phyloP scores from a whole-genome alignment of 345 rosid genomes.

The Gossypium thurberi region DNA sequence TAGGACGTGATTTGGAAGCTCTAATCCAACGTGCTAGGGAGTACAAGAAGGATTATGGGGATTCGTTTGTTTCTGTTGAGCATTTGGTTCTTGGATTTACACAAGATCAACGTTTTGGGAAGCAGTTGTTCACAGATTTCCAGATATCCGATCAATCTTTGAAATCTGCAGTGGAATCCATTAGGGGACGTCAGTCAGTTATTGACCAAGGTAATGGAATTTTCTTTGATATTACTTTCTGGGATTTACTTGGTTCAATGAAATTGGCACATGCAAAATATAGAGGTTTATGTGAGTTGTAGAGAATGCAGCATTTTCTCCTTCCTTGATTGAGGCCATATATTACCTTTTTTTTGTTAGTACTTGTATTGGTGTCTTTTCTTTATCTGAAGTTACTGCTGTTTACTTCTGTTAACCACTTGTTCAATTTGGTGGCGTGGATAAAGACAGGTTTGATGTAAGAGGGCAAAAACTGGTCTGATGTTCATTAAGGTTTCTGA shows the following conservation, averaged over 20 bases:
- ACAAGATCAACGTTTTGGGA: conserved; percentile 85
- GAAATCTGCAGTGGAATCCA: conserved; percentile 79
- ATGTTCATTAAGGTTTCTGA: not conserved
- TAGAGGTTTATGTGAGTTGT: not conserved
- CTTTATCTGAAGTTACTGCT: not conserved
- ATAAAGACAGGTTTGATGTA: not conserved
- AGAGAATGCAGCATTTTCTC: not conserved
- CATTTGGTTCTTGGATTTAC: conserved; percentile 86
- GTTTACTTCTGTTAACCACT: not conserved
- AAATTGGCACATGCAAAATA: not conserved
- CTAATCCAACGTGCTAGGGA: conserved; percentile 74
- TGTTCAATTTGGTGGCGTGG: not conserved
- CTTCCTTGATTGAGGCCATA: not conserved
- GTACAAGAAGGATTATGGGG: conserved; percentile 81
- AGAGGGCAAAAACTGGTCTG: not conserved
- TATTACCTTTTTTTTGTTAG: not conserved
- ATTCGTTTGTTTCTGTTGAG: conserved; percentile 90
- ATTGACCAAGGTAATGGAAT: conserved; percentile 73
- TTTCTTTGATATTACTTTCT: not conserved
- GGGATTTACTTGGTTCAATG: not conserved
- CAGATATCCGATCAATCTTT: conserved; percentile 54
- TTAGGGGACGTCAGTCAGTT: conserved; percentile 95
- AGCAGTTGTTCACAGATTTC: conserved; percentile 79
- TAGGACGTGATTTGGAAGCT: conserved; percentile 92
- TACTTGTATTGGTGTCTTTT: not conserved